These are phyloP conservation scores for Kandelia obovata DNA, from an alignment of 345 rosid species.

Conservation along the genomic window DNA sequence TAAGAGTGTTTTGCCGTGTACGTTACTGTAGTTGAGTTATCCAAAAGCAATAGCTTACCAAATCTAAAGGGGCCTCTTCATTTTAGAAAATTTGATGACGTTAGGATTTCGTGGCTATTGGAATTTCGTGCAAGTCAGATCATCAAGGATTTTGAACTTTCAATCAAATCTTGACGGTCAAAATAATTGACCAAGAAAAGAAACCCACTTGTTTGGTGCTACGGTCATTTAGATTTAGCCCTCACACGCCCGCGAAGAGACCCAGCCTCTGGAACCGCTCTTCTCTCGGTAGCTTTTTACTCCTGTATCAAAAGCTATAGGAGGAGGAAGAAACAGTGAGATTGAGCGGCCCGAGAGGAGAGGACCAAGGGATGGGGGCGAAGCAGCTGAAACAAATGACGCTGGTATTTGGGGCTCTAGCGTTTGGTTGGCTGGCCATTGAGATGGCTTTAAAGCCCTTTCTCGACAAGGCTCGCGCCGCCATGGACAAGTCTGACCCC, in stretches of 20 bases:
- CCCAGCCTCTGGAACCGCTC: too few relatives aligned
- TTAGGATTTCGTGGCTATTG: too few relatives aligned
- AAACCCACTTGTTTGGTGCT: background rate
- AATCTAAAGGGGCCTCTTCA: too few relatives aligned
- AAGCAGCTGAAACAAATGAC: slow-evolving; percentile 48
- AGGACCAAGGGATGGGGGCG: slow-evolving; percentile 5
- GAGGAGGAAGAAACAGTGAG: background rate
- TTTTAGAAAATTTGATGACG: too few relatives aligned
- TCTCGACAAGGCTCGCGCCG: slow-evolving; percentile 54
- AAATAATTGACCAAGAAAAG: background rate
- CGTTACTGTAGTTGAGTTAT: too few relatives aligned
- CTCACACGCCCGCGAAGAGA: too few relatives aligned
- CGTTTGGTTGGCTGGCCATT: slow-evolving; percentile 73
- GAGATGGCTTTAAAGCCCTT: slow-evolving; percentile 78
- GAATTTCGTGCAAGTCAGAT: background rate
- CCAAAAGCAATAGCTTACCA: background rate
- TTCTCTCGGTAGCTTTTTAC: background rate
- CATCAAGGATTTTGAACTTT: background rate
- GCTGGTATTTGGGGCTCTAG: slow-evolving; percentile 65
- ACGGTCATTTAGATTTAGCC: too few relatives aligned
- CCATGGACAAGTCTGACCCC: slow-evolving; percentile 70
- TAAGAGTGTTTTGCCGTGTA: too few relatives aligned
- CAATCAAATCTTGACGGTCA: slow-evolving; percentile 3
- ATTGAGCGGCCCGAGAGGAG: too few relatives aligned
- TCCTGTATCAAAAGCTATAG: background rate